phyloP scores from a whole-genome alignment of 495 filamentous ascomycete species.

The Xylaria sp. region DNA sequence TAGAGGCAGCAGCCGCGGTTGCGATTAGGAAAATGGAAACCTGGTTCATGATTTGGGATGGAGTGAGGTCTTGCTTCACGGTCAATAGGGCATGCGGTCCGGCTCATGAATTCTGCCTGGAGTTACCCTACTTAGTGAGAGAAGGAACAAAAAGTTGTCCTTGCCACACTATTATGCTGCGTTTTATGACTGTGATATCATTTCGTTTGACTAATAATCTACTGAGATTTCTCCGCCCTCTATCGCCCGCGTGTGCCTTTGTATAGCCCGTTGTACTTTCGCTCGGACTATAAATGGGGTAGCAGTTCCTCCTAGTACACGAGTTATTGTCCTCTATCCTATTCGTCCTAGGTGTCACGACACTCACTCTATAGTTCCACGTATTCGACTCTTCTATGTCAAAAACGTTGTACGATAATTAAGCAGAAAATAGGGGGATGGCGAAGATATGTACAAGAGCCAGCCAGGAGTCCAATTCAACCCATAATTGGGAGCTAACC shows the following conservation, averaged over 20 bases:
- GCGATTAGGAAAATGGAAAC: slow-evolving; percentile 29
- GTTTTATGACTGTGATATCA: slow-evolving; percentile 33
- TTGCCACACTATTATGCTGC: slow-evolving; percentile 27
- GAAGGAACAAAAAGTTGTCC: slow-evolving; percentile 41
- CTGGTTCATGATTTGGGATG: slow-evolving; percentile 38
- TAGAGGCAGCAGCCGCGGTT: slow-evolving; percentile 22
- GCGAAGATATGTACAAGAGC: background rate
- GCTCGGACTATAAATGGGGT: background rate
- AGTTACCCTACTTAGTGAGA: slow-evolving; percentile 44
- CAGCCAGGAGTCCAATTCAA: background rate
- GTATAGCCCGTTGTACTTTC: background rate
- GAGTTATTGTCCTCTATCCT: background rate
- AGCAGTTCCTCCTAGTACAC: no score
- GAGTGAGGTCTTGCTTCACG: slow-evolving; percentile 39
- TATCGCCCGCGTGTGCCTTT: background rate
- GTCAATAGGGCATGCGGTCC: slow-evolving; percentile 41
- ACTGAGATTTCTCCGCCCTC: slow-evolving; percentile 8
- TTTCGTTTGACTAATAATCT: slow-evolving; percentile 23
- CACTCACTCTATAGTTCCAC: background rate
- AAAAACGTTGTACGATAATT: background rate
- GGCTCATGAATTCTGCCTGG: slow-evolving; percentile 45
- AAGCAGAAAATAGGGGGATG: background rate
- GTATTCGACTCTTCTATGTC: background rate
- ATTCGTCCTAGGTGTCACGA: background rate
- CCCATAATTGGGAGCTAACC: background rate